Evolutionary conservation across 176 grass and related monocot genomes (phyloP), one percentile per base, ranked within the genome.

Genomic region (Bonia amplexicaulis): DNA sequence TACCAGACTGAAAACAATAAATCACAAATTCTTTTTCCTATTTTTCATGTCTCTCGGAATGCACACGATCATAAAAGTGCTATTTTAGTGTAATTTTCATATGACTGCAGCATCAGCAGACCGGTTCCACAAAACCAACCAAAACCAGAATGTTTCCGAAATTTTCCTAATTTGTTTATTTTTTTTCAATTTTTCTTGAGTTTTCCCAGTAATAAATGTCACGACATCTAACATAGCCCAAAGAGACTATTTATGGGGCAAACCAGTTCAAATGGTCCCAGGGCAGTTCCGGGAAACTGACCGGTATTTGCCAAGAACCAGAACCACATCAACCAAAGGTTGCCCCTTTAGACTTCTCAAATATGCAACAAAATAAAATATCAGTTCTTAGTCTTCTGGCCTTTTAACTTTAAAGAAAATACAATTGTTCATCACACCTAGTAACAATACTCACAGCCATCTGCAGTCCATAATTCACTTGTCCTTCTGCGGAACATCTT

Each of bases 401-500:
- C 9, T 31, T 57, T 57, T 53, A 3, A 54, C 39, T 62, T 70
- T 7, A 77, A 78, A 64, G 13, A 64, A 76, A 77, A 78, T 25
- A 82, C 10, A 59, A 45, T 69, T 68, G 15, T 72, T 41, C 49
- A 82, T 72, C 39, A 58, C 23, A 82, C 35, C 22, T 68, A 67
- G 33, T 69, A 49, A 65, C 0, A 33, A 85, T 80, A 92, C 92
- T 90, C 87, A 98, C 93, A 37, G 91, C 85, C 91, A 98, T 98
- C 88, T 98, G 96, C 69, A 95, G 90, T 70, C 96, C 96, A 90
- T 95, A 98, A 90, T 95, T 93, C 81, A 98, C 87, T 85, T 98
- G 96, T 29, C 96, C 96, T 85, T 98, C 96, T n/a, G 93, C 87
- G 54, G 96, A 95, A 87, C 90, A 90, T 90, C 96, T 90, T 81